Evolutionary conservation across 1,139 yeast species (phyloP).

Genomic region (Protomyces inundatus): DNA sequence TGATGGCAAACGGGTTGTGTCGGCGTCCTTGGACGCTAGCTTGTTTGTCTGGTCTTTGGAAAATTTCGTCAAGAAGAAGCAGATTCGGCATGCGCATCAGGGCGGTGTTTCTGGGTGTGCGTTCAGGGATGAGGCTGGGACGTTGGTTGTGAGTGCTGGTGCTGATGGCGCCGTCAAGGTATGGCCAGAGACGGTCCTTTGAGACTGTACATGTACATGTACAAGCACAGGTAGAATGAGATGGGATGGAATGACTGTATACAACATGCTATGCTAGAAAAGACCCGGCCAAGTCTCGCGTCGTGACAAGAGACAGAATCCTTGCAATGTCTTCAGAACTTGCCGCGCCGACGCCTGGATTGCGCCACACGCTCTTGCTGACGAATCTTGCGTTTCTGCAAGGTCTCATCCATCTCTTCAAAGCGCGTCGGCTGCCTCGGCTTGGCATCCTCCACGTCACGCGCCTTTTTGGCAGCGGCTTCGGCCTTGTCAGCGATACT

Average conservation of each 20-base stretch:
- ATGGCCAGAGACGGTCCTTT: conserved; percentile 46
- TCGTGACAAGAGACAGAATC: not conserved
- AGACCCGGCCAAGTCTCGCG: not conserved
- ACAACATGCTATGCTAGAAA: not conserved
- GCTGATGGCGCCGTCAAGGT: conserved; percentile 72
- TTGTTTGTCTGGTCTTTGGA: conserved; percentile 72
- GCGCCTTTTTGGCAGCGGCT: conserved; percentile 52
- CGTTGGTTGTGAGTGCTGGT: conserved; percentile 55
- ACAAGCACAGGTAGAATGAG: too few relatives aligned
- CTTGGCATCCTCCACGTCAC: conserved; percentile 53
- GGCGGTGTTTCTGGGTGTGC: conserved; percentile 72
- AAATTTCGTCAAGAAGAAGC: conserved; percentile 70
- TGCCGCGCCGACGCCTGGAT: not conserved
- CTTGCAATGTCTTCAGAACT: not conserved
- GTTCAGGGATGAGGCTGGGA: conserved; percentile 54
- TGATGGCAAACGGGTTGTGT: conserved; percentile 65
- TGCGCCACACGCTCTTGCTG: conserved; percentile 17
- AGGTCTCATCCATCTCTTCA: conserved; percentile 15
- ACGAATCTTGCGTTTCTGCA: conserved; percentile 18
- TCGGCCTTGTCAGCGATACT: conserved; percentile 45
- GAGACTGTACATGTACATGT: too few relatives aligned
- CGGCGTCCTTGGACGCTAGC: conserved; percentile 81
- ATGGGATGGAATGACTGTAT: not conserved
- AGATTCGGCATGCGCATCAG: conserved; percentile 75
- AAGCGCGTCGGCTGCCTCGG: conserved; percentile 16